phyloP scores from a whole-genome alignment of 1,284 basidiomycete species.

The Ganoderma sp. region DNA sequence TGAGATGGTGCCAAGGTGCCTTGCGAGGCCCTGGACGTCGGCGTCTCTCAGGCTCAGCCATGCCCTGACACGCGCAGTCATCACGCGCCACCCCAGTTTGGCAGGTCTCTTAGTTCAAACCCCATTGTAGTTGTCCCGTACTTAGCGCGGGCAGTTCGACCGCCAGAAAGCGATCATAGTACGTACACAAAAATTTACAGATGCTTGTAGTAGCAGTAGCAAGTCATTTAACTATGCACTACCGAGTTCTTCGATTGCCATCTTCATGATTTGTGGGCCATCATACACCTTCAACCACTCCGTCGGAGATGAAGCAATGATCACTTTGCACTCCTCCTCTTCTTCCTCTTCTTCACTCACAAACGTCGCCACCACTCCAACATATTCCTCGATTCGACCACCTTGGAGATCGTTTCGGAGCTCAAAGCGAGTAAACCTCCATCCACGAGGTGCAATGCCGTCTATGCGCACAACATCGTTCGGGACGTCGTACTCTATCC shows the following conservation, averaged over 20 bases:
- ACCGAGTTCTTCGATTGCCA: conserved; percentile 50
- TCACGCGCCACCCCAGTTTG: conserved; percentile 22
- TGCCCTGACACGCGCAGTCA: conserved; percentile 24
- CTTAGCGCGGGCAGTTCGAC: background rate
- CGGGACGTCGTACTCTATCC: conserved; percentile 70
- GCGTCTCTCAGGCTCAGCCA: conserved; percentile 3
- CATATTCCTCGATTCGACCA: conserved; percentile 55
- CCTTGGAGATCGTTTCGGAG: conserved; percentile 37
- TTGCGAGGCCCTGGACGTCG: conserved; percentile 6
- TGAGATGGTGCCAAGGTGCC: conserved; percentile 20
- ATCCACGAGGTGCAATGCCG: conserved; percentile 58
- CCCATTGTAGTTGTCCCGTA: background rate
- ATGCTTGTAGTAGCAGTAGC: background rate
- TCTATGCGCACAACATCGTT: conserved; percentile 62
- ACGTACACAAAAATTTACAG: background rate
- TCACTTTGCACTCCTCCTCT: conserved; percentile 9
- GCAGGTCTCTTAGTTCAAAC: conserved; percentile 22
- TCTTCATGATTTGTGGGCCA: conserved; percentile 35
- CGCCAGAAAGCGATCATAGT: background rate
- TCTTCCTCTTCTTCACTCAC: conserved; percentile 30
- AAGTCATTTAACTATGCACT: background rate
- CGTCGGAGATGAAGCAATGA: background rate
- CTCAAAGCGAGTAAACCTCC: conserved; percentile 69
- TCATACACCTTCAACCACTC: conserved; percentile 36
- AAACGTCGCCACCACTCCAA: conserved; percentile 67